A percentile compares a stretch with the other conserved stretches of the same genome.
Evolutionary conservation across 2,329 filamentous ascomycete species (phyloP).

Genomic region (Sarocladium kiliense): DNA sequence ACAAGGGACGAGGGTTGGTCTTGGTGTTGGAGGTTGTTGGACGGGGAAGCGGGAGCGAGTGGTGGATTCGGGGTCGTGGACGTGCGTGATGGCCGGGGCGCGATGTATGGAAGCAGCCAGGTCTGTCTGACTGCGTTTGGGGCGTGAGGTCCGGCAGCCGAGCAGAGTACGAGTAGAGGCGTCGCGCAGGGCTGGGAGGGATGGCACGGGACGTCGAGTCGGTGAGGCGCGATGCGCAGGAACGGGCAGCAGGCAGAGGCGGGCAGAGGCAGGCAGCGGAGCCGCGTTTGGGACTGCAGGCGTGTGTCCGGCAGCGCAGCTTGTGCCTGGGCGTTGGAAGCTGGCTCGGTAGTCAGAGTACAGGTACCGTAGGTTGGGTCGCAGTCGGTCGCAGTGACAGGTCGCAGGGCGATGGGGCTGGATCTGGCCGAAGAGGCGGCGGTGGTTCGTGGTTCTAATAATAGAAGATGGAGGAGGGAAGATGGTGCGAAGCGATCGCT

Average conservation of each 20-base stretch:
- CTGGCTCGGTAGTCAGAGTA: background rate
- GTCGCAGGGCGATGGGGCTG: conserved; percentile 37
- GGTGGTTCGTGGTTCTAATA: conserved; percentile 41
- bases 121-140: background rate
- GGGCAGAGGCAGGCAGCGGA: no score
- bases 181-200: background rate
- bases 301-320: background rate
- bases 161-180: background rate
- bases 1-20: background rate
- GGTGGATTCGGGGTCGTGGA: background rate
- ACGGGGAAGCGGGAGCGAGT: background rate
- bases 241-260: conserved; percentile 1
- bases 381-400: conserved; percentile 12
- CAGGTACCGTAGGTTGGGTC: background rate
- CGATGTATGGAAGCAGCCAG: background rate
- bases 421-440: conserved; percentile 34
- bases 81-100: background rate
- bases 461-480: conserved; percentile 30
- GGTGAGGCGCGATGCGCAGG: conserved; percentile 8
- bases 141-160: background rate
- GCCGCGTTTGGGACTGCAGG: background rate
- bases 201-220: background rate
- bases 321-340: background rate
- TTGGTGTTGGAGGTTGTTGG: background rate
- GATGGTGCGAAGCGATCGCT: conserved; percentile 34